Evolutionary conservation across 2,329 filamentous ascomycete species (phyloP).

Genomic region (Setomelanomma holmii): DNA sequence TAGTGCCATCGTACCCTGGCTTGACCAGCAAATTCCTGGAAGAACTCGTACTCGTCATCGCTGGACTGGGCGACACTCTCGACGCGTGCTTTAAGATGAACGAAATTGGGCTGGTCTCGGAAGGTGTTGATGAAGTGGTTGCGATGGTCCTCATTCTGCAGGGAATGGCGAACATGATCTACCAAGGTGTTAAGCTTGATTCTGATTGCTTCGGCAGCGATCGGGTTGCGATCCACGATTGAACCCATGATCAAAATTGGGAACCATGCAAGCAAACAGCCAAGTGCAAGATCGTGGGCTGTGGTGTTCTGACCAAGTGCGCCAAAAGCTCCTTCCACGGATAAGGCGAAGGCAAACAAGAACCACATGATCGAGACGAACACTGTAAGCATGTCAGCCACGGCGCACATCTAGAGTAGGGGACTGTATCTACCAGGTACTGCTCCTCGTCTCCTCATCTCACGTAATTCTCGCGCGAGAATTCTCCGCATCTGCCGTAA

Average conservation of each 20-base stretch:
- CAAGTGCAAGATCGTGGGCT: slow-evolving; percentile 55
- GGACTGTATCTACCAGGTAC: slow-evolving; percentile 35
- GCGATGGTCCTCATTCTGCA: slow-evolving; percentile 37
- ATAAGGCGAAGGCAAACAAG: slow-evolving; percentile 46
- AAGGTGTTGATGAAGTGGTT: slow-evolving; percentile 40
- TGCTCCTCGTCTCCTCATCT: slow-evolving; percentile 50
- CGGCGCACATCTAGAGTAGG: not conserved
- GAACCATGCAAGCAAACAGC: slow-evolving; percentile 55
- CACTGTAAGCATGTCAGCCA: slow-evolving; percentile 21
- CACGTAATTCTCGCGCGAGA: slow-evolving; percentile 51
- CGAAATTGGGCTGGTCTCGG: slow-evolving; percentile 24
- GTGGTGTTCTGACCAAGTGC: slow-evolving; percentile 49
- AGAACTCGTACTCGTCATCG: slow-evolving; percentile 43
- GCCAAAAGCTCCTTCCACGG: slow-evolving; percentile 47
- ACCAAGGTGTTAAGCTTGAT: slow-evolving; percentile 50
- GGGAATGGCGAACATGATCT: slow-evolving; percentile 44
- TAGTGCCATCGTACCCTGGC: slow-evolving; percentile 48
- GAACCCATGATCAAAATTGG: slow-evolving; percentile 54
- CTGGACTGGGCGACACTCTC: slow-evolving; percentile 29
- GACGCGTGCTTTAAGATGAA: slow-evolving; percentile 31
- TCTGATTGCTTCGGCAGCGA: slow-evolving; percentile 50
- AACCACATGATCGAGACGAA: slow-evolving; percentile 56
- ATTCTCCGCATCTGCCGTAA: slow-evolving; percentile 44
- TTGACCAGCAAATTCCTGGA: slow-evolving; percentile 50
- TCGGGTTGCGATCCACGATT: slow-evolving; percentile 57